Evolutionary conservation across 768 basidiomycete species (phyloP), one percentile per base, ranked within the genome.

Genomic region (Tricholoma bakamatsutake): DNA sequence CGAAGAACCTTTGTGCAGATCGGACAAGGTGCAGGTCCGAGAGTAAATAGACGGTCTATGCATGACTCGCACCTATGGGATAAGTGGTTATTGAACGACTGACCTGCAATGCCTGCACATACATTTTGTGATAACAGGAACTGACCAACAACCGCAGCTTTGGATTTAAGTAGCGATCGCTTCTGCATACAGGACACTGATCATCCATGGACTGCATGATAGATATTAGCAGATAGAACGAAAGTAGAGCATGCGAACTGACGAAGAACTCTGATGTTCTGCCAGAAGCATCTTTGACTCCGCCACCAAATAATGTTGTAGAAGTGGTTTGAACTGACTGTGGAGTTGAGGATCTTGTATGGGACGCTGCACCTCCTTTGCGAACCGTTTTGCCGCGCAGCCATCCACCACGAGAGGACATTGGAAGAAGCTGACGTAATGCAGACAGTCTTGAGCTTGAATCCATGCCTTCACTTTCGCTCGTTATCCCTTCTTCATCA

Each of bases 71-170:
- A 98, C 92, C 94, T 96, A 58, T 58, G 18, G 35, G 52, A 45
- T 27, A 40, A 33, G 12, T 54, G 7, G 37, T 50, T 33, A 58
- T 52, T 17, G 33, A 27, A 13, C 43, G 21, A 28, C 2, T 52
- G 46, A 21, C 27, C n/a, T 28, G 18, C 8, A 24, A 35, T 12
- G 42, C 21, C n/a, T 45, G 46, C 33, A 70, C 76, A 58, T 61
- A 94, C 97, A 98, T 96, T 80, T 97, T 97, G 73, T 99, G 97
- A 71, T 97, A 99, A 69, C 97, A 99, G 13, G 92, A 87, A 69
- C 91, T 93, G 62, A 99, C 94, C 49, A 98, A 81, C 37, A 99
- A 78, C 42, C 96, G 84, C 33, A 99, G 76, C 66, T 95, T 96
- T 18, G 94, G 93, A 64, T 98, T 97, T 56, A 97, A 77, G 67